These are phyloP conservation scores for Mayamaea pseudoterrestris DNA, from an alignment of 108 stramenopile genomes.

Conservation along the genomic window DNA sequence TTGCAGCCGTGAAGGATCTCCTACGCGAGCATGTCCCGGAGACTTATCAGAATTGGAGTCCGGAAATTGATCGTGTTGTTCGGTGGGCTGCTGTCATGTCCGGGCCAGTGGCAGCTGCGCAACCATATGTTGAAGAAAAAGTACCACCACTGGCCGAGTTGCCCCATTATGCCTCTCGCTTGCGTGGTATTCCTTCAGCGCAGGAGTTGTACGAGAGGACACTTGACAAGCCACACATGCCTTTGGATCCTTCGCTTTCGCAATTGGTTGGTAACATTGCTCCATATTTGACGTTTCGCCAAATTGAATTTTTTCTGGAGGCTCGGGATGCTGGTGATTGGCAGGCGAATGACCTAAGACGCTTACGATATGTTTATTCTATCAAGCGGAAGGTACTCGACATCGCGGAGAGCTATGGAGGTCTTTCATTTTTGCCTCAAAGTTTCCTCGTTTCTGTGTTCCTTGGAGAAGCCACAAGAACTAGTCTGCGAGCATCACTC, in stretches of 20 bases:
- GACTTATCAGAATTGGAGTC: slow-evolving; percentile 71
- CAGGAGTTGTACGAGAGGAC: slow-evolving; percentile 47
- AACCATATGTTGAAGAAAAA: slow-evolving; percentile 54
- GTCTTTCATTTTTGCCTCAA: slow-evolving; percentile 79
- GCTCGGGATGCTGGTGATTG: slow-evolving; percentile 56
- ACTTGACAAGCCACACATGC: slow-evolving; percentile 60
- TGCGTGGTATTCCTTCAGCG: slow-evolving; percentile 65
- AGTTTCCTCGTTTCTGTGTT: slow-evolving; percentile 83
- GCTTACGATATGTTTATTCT: slow-evolving; percentile 77
- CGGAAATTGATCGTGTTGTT: slow-evolving; percentile 68
- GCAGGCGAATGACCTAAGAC: slow-evolving; percentile 66
- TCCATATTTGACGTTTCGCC: slow-evolving; percentile 71
- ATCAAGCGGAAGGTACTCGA: slow-evolving; percentile 80
- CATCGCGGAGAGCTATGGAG: slow-evolving; percentile 81
- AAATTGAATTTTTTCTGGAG: slow-evolving; percentile 65
- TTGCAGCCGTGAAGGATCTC: slow-evolving; percentile 69
- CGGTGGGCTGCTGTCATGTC: slow-evolving; percentile 61
- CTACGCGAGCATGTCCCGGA: slow-evolving; percentile 49
- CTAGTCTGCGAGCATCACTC: slow-evolving; percentile 33
- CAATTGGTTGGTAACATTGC: slow-evolving; percentile 53
- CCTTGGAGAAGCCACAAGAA: slow-evolving; percentile 78
- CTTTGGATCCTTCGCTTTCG: slow-evolving; percentile 57
- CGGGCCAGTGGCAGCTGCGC: slow-evolving; percentile 39
- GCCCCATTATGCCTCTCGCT: slow-evolving; percentile 27
- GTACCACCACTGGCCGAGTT: slow-evolving; percentile 54